Evolutionary conservation across 1,284 basidiomycete genomes (phyloP), one percentile per base, ranked within the genome.

Genomic region (Vanrija pseudolonga): DNA sequence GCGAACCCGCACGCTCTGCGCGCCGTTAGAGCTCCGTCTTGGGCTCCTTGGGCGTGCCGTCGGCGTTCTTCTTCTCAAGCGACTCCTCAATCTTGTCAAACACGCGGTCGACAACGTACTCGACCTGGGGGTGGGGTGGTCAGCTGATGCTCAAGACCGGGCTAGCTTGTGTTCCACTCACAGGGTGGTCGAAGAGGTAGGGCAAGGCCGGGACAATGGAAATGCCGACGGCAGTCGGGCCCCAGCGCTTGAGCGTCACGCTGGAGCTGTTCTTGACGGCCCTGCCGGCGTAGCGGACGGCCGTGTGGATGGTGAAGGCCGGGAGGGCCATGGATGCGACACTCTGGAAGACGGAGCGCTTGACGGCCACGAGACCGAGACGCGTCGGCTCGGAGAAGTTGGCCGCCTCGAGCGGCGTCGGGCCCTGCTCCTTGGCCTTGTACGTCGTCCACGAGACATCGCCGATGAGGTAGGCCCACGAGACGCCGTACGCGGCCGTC

Each of bases 361-460:
- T 85, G 47, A 85, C 84, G 19, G 86, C 88, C 22, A 85, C 79
- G 71, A 91, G 80, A 8, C 80, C 81, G 32, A 91, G 74, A 38
- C 89, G 82, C 24, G 85, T 85, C 3, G 84, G 81, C 72, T 91
- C 89, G 15, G 87, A 85, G 67, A 90, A 86, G 75, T 88, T 81
- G 40, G 82, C 83, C 8, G 86, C 86, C 76, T 92, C 88, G 36
- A 85, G 71, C 1, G 86, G 78, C 17, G 84, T 81, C 3, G 90
- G 89, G 1, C 89, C 89, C 45, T 80, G 80, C 56, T 84, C 79
- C 61, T 86, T 82, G 2, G 88, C 85, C 71, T 93, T 93, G 79
- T 91, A 96, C 4, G 90, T 85, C 68, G 94, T 91, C 74, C 91
- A 95, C n/a, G 83, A 81, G 39, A 95, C 90, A 68, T 96, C 93